phyloP scores from a whole-genome alignment of 306 rosid genomes.

The Carpinus fangiana region DNA sequence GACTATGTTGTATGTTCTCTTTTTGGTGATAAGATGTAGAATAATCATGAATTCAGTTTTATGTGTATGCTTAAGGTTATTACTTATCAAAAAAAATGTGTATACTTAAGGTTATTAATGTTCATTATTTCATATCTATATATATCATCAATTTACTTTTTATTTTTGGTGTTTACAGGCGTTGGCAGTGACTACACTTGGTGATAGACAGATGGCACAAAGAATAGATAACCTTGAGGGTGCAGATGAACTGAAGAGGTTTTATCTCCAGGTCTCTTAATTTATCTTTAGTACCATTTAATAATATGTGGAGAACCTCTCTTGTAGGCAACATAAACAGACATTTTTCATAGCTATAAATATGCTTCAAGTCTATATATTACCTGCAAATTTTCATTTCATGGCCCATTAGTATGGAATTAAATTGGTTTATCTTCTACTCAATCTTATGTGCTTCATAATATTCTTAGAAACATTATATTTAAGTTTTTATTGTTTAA shows the following conservation, averaged over 20 bases:
- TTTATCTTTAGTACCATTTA: slow-evolving; percentile 23
- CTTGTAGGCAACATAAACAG: slow-evolving; percentile 3
- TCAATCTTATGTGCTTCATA: background rate
- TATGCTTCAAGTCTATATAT: background rate
- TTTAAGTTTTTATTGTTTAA: background rate
- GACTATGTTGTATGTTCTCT: background rate
- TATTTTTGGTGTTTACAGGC: slow-evolving; percentile 54
- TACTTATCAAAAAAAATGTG: background rate
- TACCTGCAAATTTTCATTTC: background rate
- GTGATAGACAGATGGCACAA: slow-evolving; percentile 97
- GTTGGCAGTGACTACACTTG: slow-evolving; percentile 87
- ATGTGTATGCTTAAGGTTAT: background rate
- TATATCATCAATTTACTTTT: background rate
- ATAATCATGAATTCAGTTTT: background rate
- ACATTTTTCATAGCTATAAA: background rate
- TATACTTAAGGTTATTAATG: background rate
- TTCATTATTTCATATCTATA: slow-evolving; percentile 12
- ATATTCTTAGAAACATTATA: background rate
- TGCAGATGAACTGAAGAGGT: slow-evolving; percentile 80
- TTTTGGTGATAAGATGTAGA: background rate
- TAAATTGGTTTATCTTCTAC: background rate
- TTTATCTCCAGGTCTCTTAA: slow-evolving; percentile 85
- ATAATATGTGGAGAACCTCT: slow-evolving; percentile 6
- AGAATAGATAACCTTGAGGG: slow-evolving; percentile 83
- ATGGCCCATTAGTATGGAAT: background rate